A percentile compares a stretch with the other conserved stretches of the same genome.
Evolutionary conservation across 352 stramenopile genomes (phyloP).

Genomic region (Globisporangium viniferum): DNA sequence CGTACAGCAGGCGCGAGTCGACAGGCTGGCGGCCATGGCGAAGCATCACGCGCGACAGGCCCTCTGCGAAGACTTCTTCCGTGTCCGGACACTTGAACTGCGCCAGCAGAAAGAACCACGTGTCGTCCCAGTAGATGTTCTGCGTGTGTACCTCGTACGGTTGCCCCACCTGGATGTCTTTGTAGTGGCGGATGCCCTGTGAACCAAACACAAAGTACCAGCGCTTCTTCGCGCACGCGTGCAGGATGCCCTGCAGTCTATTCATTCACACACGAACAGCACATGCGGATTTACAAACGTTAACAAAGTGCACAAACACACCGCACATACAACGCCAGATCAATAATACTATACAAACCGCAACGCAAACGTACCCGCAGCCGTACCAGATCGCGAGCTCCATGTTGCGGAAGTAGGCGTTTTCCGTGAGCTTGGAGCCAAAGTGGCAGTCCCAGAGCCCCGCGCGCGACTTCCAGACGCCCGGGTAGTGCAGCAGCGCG

Average conservation of each 20-base stretch:
- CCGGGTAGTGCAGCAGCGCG: conserved; percentile 50
- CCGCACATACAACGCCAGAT: no score
- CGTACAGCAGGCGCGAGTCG: conserved; percentile 48
- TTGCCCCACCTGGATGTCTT: conserved; percentile 50
- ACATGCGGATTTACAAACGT: no score
- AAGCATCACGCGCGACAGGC: conserved; percentile 58
- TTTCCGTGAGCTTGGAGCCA: conserved; percentile 46
- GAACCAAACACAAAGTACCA: conserved; percentile 76
- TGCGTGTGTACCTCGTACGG: conserved; percentile 64
- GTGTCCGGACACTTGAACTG: conserved; percentile 72
- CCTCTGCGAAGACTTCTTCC: conserved; percentile 58
- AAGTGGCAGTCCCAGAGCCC: conserved; percentile 61
- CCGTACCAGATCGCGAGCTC: conserved; percentile 72
- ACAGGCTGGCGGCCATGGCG: conserved; percentile 48
- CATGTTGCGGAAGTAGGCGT: conserved; percentile 72
- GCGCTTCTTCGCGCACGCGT: conserved; percentile 45
- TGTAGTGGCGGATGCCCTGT: conserved; percentile 60
- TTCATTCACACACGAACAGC: no score
- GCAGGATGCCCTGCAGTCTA: conserved; percentile 50
- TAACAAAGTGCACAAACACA: no score
- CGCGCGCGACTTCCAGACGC: conserved; percentile 54
- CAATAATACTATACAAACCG: no score
- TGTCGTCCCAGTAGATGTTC: conserved; percentile 70
- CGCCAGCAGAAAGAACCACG: conserved; percentile 64
- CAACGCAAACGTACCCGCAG: conserved; percentile 39